Base-by-base conservation (phyloP, 441 rosid genomes). In the Arabidopsis hybrid region DNA sequence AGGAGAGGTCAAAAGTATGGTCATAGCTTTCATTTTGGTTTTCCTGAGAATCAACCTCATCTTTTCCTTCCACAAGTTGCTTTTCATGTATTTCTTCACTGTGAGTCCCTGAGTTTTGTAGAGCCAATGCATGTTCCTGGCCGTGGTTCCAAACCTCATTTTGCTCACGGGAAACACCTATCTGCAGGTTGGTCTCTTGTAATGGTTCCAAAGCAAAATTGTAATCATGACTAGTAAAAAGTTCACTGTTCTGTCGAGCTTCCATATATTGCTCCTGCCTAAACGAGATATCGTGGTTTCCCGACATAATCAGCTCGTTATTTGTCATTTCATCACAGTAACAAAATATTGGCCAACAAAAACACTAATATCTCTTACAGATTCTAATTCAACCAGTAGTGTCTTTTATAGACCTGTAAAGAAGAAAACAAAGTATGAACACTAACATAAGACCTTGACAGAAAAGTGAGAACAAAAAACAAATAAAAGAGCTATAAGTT, bases 271-370 rank as follows among this genome's bases (percentile, higher is more conserved):
- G 82, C 49, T 78, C 80, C 79, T 81, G 85, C 18, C 73, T 78
- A 47, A 71, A 74, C 38, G 77, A 56, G 36, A 65, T 47, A 65
- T 72, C 73, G 26, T 73, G 79, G 66, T 65, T 85, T 66, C 70
- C 79, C 60, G 74, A 62, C 34, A 84, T 63, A 71, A 85, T 60
- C 55, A 85, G 59, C 72, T 85, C 81, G 17, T 78, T 79, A 68
- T 85, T 81, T 36, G 77, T 85, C 88, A 86, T 86, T 35, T 69
- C 78, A 67, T 64, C 52, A 63, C 51, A 13, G 18, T 40, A 57
- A 58, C 26, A 21, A 21, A 21, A 21, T 21, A 21, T 21, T 21
- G 26, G 26, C 26, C 26, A 21, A 21, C 26, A 21, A 21, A 21
- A 21, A 21, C 26, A 65, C 34, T 43, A 29, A 29, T 29, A 65